Evolutionary conservation across 352 stramenopile genomes (phyloP), one percentile per base, ranked within the genome.

Genomic region (Phytophthora aleatoria): DNA sequence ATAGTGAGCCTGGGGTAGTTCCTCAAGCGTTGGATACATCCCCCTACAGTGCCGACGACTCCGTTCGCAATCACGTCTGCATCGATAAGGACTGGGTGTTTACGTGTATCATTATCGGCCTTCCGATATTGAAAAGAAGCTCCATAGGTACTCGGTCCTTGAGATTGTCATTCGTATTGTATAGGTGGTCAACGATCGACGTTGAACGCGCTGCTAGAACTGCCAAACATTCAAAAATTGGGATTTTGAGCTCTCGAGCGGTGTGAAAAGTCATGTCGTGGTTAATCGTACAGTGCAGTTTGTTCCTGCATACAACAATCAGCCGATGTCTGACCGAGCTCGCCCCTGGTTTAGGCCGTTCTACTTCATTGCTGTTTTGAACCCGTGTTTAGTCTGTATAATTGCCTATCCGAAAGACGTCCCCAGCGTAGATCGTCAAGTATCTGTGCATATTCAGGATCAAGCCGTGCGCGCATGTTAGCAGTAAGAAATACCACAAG

Each of bases 1-100:
- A n/a, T n/a, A n/a, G n/a, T n/a, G n/a, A 41, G 2, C 10, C 1
- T 15, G 12, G 15, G 5, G 35, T 5, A 1, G 2, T 1, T 1
- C n/a, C 5, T n/a, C 39, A 12, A 15, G 39, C 5, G 39, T 3
- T 3, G 39, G 15, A 5, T 12, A 27, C 15, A 64, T 3, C 65
- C 59, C 0, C 58, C 54, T n/a, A 73, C 57, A 0, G 30, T 66
- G 0, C 66, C 66, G 1, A 57, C 39, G 1, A 66, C 45, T 0
- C 60, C 66, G 36, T 69, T 69, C 0, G 66, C 50, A n/a, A 68
- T 64, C 0, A 64, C 26, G 10, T 58, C 35, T 3, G 58, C 33
- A 5, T 53, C 41, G 0, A 61, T 2, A 0, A 68, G 20, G 0
- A 24, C 0, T 3, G 58, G 58, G 5, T 72, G 58, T 27, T 69